These are phyloP conservation scores for Fusarium sp. DNA, from an alignment of 2,329 filamentous ascomycete species.

Conservation along the genomic window DNA sequence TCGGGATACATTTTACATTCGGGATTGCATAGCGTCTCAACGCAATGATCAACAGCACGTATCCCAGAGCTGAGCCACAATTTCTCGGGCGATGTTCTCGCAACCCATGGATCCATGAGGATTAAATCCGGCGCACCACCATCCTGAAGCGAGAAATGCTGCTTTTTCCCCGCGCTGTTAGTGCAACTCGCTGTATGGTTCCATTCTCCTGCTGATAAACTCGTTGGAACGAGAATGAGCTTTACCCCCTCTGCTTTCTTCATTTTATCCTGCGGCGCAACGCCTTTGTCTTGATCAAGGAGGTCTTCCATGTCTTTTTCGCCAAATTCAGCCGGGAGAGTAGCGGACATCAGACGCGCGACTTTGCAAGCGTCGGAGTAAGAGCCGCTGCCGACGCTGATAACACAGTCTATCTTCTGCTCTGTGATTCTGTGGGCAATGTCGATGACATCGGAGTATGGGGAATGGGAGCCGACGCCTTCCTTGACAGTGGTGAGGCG, in stretches of 20 bases:
- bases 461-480: conserved; percentile 15
- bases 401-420: background rate
- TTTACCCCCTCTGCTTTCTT: conserved; percentile 2
- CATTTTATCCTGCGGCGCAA: conserved; percentile 5
- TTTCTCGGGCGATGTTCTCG: background rate
- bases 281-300: background rate
- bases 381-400: conserved; percentile 3
- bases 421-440: background rate
- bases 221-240: background rate
- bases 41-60: conserved; percentile 7
- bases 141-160: conserved; percentile 2
- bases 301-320: conserved; percentile 13
- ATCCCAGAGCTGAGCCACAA: conserved; percentile 15
- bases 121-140: conserved; percentile 13
- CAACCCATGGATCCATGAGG: conserved; percentile 18
- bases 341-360: conserved; percentile 2
- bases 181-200: conserved; percentile 18
- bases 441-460: conserved; percentile 13
- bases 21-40: conserved; percentile 9
- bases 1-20: background rate
- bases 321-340: background rate
- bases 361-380: conserved; percentile 20
- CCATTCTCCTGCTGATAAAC: conserved; percentile 16
- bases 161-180: conserved; percentile 4
- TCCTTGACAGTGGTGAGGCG: background rate